Conservation (phyloP, 2,329 filamentous ascomycete species). For the Colletotrichum tanaceti region DNA sequence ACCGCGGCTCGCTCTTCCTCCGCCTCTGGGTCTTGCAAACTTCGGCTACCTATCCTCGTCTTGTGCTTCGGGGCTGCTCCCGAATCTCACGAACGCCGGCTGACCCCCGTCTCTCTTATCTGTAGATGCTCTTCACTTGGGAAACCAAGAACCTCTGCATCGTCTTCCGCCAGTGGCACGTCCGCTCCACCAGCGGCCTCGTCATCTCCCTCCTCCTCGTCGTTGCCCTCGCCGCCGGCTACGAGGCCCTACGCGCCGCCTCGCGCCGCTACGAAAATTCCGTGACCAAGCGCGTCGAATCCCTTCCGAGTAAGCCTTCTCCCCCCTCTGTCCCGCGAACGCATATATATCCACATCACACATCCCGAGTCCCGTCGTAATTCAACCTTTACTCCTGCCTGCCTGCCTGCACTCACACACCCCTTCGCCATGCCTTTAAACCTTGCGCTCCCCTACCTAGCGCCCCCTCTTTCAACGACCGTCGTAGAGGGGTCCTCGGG, state of each 20-base stretch:
- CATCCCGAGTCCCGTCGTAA: neutral
- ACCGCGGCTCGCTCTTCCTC: neutral
- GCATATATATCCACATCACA: neutral
- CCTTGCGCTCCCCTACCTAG: slow-evolving; percentile 23
- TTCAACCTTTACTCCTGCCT: slow-evolving; percentile 10
- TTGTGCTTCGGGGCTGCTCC: neutral
- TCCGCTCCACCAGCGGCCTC: slow-evolving; percentile 79
- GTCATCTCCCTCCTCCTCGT: slow-evolving; percentile 86
- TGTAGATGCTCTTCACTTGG: slow-evolving; percentile 98
- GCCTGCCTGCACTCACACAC: slow-evolving; percentile 16
- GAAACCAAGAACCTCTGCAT: slow-evolving; percentile 94
- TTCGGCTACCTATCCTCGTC: neutral
- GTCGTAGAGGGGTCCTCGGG: slow-evolving; percentile 33
- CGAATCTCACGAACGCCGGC: slow-evolving; percentile 5
- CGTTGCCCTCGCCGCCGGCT: slow-evolving; percentile 86
- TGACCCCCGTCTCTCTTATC: slow-evolving; percentile 35
- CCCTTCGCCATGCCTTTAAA: slow-evolving; percentile 12
- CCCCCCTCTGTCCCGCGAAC: slow-evolving; percentile 23
- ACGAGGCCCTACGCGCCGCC: slow-evolving; percentile 85
- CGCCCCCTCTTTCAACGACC: slow-evolving; percentile 27
- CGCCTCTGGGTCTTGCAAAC: neutral
- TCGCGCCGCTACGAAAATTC: slow-evolving; percentile 80
- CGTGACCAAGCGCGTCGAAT: slow-evolving; percentile 60
- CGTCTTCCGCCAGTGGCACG: slow-evolving; percentile 91
- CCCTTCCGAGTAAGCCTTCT: slow-evolving; percentile 63